Percentiles rank a stretch among this genome's conserved stretches.
phyloP scores from a whole-genome alignment of 371 early-diverging fungal species.

The Capillidium rhysosporum region DNA sequence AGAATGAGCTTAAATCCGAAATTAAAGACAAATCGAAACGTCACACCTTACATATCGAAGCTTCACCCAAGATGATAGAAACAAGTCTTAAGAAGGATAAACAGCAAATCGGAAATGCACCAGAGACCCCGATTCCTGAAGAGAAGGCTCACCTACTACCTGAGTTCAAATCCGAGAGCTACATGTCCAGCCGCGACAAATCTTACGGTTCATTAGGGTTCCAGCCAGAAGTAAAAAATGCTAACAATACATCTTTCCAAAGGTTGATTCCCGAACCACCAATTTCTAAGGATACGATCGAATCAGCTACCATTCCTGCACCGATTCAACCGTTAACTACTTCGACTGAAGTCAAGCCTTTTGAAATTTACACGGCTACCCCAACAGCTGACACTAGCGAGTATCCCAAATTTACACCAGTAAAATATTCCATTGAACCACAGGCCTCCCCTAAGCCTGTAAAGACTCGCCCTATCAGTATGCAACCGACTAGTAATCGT shows the following conservation, averaged over 20 bases:
- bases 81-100: background rate
- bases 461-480: conserved; percentile 8
- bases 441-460: background rate
- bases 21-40: conserved; percentile 11
- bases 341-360: too few relatives aligned
- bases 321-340: background rate
- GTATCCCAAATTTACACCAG: background rate
- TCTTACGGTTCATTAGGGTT: background rate
- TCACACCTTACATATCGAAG: conserved; percentile 12
- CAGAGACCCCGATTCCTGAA: background rate
- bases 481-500: background rate
- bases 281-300: background rate
- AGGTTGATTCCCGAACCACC: background rate
- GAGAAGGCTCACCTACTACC: background rate
- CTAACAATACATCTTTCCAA: background rate
- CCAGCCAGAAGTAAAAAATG: background rate
- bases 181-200: too few relatives aligned
- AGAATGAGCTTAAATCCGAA: conserved; percentile 7
- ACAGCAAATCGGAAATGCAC: background rate
- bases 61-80: background rate
- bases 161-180: background rate
- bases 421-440: background rate
- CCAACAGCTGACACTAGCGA: background rate
- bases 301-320: background rate
- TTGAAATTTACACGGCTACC: too few relatives aligned